Conservation (phyloP, 2,329 filamentous ascomycete genomes). For the Herpotrichia juniperi region DNA sequence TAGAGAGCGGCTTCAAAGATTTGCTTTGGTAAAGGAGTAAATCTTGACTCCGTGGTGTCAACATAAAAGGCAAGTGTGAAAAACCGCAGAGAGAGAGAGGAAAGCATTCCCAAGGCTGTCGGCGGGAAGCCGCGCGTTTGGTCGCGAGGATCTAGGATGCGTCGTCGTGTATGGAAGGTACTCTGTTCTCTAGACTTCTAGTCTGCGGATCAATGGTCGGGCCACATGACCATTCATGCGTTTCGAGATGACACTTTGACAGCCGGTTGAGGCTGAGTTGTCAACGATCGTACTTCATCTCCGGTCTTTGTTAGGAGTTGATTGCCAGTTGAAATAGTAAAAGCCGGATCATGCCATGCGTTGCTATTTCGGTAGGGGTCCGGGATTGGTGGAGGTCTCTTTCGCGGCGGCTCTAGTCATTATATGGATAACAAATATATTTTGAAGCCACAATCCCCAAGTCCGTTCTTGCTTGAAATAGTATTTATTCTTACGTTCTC, state of each 20-base stretch:
- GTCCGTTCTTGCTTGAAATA: too few species aligned
- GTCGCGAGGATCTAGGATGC: not conserved
- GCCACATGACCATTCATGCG: not conserved
- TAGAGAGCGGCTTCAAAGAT: not conserved
- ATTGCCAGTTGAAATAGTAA: not conserved
- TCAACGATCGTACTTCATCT: not conserved
- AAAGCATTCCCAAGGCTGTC: not conserved
- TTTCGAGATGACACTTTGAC: not conserved
- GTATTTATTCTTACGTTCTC: too few species aligned
- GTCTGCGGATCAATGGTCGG: slow-evolving; percentile 1
- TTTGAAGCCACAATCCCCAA: too few species aligned
- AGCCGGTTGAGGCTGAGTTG: slow-evolving; percentile 4
- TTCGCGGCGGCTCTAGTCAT: too few species aligned
- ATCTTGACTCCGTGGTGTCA: not conserved
- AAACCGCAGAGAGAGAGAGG: not conserved
- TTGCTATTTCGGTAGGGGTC: not conserved
- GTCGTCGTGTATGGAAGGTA: not conserved
- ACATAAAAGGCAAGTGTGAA: not conserved
- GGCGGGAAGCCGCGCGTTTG: not conserved
- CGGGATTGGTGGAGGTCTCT: too few species aligned
- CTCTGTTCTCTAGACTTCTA: not conserved
- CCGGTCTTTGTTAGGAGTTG: not conserved
- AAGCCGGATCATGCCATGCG: not conserved
- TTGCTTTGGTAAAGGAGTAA: not conserved
- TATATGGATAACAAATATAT: too few species aligned